These are phyloP conservation scores for Anthoceros angustus DNA, from an alignment of 225 moss, liverwort and hornwort genomes.

Conservation along the genomic window DNA sequence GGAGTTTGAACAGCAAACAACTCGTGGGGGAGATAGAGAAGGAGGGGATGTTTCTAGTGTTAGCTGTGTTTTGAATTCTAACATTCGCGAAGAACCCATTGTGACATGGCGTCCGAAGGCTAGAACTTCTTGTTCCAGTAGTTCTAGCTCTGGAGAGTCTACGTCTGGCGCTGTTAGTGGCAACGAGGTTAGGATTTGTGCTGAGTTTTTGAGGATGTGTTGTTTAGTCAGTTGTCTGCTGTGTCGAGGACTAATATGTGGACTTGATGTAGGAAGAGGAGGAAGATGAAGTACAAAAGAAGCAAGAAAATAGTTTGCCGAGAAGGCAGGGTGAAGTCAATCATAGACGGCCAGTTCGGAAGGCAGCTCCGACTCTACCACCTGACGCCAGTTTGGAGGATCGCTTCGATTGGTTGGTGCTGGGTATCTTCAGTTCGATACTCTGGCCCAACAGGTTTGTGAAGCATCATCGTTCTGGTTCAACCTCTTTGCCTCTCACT, in stretches of 20 bases:
- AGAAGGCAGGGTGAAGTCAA: not conserved
- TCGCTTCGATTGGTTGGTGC: not conserved
- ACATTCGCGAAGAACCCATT: too few relatives aligned
- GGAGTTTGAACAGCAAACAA: too few relatives aligned
- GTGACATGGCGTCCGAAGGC: not conserved
- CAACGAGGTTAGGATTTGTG: too few relatives aligned
- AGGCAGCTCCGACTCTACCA: not conserved
- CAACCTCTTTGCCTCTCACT: not conserved
- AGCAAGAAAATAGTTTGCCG: too few relatives aligned
- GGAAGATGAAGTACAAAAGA: not conserved
- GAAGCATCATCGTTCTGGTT: not conserved
- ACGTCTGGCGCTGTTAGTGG: not conserved
- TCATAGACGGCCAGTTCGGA: not conserved
- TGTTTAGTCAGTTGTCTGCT: too few relatives aligned
- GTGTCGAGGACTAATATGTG: too few relatives aligned
- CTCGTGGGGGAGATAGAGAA: too few relatives aligned
- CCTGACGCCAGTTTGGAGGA: not conserved
- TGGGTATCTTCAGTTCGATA: not conserved
- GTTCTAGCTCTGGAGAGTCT: not conserved
- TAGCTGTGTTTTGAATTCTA: too few relatives aligned
- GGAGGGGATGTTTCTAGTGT: too few relatives aligned
- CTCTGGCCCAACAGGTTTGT: not conserved
- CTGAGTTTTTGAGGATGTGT: too few relatives aligned
- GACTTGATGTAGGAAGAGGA: not conserved
- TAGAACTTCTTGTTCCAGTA: not conserved